Evolutionary conservation across 208 protist genomes (phyloP).

Genomic region (Acanthamoeba castellanii): DNA sequence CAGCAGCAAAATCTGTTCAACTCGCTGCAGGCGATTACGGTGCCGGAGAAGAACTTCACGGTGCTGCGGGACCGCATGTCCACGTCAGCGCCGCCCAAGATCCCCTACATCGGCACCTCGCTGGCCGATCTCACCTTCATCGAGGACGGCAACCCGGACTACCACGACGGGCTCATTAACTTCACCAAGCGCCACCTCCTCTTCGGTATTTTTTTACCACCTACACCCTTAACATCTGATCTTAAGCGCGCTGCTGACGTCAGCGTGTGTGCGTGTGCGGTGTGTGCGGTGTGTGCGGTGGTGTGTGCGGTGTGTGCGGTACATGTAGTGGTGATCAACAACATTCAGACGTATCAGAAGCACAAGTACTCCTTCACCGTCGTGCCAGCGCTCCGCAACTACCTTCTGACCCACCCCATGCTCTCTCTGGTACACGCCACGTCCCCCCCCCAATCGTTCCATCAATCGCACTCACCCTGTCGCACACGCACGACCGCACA

Average conservation of each 20-base stretch:
- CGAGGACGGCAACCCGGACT: slow-evolving; percentile 68
- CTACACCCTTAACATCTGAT: too few species aligned
- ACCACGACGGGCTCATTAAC: slow-evolving; percentile 67
- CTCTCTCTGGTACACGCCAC: not conserved
- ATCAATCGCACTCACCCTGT: not conserved
- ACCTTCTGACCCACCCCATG: slow-evolving; percentile 54
- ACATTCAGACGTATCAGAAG: slow-evolving; percentile 54
- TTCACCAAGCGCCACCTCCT: slow-evolving; percentile 43
- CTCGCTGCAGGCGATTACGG: slow-evolving; percentile 12
- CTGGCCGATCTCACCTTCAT: slow-evolving; percentile 35
- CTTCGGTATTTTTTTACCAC: not conserved
- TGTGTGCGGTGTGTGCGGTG: too few species aligned
- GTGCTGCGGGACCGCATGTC: not conserved
- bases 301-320: too few species aligned
- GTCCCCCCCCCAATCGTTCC: not conserved
- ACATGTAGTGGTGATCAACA: not conserved
- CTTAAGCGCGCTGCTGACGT: not conserved
- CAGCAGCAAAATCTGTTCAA: not conserved
- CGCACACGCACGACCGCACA: not conserved
- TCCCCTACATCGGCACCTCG: slow-evolving; percentile 55
- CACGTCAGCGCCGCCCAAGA: not conserved
- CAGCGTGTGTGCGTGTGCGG: not conserved
- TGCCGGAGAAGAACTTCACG: slow-evolving; percentile 70
- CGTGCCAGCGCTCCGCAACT: slow-evolving; percentile 11
- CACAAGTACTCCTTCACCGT: slow-evolving; percentile 38